phyloP scores from a whole-genome alignment of 164 flowering plant species.

The Vitis labrusca region DNA sequence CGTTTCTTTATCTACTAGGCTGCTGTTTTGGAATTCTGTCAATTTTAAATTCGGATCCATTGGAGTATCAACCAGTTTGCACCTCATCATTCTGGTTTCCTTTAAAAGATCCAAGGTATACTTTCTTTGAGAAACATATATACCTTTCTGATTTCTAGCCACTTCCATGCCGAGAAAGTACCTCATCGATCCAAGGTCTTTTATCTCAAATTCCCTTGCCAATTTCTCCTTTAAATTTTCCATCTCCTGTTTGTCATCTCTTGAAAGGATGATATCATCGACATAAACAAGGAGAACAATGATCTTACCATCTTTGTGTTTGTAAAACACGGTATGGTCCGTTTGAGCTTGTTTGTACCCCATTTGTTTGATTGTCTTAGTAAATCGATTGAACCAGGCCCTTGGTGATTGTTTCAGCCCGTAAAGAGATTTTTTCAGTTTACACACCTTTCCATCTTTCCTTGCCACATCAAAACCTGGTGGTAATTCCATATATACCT shows the following conservation, averaged over 20 bases:
- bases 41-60: no score
- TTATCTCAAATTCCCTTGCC: conserved; percentile 1
- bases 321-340: conserved; percentile 5
- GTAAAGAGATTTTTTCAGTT: neutral
- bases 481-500: no score
- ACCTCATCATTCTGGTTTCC: no score
- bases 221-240: neutral
- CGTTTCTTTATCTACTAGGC: no score
- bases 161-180: conserved; percentile 2
- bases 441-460: no score
- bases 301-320: neutral
- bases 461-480: no score
- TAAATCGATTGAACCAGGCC: conserved; percentile 16
- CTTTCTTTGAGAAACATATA: neutral
- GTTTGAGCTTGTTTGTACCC: conserved; percentile 6
- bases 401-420: conserved; percentile 13
- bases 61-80: no score
- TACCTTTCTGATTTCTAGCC: neutral
- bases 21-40: no score
- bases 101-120: no score
- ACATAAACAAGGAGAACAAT: conserved; percentile 2
- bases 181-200: neutral
- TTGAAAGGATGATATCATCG: neutral
- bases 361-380: neutral
- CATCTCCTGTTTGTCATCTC: neutral